phyloP scores from a whole-genome alignment of 345 rosid species.

The Luvunga scandens region DNA sequence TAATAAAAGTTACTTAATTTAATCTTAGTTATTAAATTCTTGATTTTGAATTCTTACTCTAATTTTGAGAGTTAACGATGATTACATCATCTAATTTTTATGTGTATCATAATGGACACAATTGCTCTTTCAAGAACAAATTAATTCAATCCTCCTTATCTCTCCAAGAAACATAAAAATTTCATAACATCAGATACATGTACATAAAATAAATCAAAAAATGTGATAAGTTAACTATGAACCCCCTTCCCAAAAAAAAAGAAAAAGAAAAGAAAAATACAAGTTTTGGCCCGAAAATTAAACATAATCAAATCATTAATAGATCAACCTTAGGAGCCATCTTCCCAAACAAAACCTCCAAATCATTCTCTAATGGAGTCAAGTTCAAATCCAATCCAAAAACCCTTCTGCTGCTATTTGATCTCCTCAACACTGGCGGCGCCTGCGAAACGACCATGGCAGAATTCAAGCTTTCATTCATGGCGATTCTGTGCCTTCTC shows the following conservation, averaged over 20 bases:
- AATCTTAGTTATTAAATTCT: no score
- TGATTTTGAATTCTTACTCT: no score
- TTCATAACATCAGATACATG: no score
- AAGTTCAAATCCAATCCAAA: constrained; percentile 66
- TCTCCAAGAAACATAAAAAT: no score
- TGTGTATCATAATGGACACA: no score
- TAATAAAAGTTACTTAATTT: no score
- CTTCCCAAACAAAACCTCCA: constrained; percentile 50
- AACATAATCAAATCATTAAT: constrained; percentile 21
- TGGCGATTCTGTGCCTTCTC: constrained; percentile 54
- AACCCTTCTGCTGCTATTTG: constrained; percentile 53
- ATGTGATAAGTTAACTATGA: background rate
- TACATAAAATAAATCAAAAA: no score
- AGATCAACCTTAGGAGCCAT: constrained; percentile 53
- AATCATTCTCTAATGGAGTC: constrained; percentile 79
- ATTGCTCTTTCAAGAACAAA: no score
- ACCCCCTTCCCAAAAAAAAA: no score
- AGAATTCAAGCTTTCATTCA: constrained; percentile 13
- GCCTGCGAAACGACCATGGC: constrained; percentile 5
- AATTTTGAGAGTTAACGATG: no score
- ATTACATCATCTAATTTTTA: no score
- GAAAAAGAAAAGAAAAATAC: background rate
- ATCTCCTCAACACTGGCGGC: constrained; percentile 59
- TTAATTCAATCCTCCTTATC: no score
- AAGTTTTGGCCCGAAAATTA: background rate